Conservation (phyloP, 805 yeast species). For the Metschnikowia drakensbergensis region DNA sequence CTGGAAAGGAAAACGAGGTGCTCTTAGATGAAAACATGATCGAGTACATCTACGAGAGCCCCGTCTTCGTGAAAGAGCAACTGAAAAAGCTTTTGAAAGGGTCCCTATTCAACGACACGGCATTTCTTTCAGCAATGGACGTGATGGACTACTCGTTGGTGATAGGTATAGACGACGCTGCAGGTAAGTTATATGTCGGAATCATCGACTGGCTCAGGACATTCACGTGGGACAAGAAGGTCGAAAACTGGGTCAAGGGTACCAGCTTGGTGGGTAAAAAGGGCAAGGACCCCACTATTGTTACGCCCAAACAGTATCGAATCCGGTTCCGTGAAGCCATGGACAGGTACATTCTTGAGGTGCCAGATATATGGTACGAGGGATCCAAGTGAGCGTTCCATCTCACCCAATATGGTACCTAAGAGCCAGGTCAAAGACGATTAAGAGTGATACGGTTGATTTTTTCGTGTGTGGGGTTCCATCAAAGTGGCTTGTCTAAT, state of each 20-base stretch:
- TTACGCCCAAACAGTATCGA: conserved; percentile 94
- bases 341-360: conserved; percentile 93
- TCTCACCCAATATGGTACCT: no score
- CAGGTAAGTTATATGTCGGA: conserved; percentile 78
- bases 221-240: conserved; percentile 97
- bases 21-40: conserved; percentile 96
- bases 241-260: conserved; percentile 98
- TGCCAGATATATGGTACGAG: conserved; percentile 70
- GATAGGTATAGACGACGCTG: conserved; percentile 75
- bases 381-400: conserved; percentile 18
- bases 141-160: conserved; percentile 98
- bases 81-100: conserved; percentile 83
- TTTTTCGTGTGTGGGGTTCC: no score
- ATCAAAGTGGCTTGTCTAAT: background rate
- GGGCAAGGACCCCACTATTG: conserved; percentile 92
- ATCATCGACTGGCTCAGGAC: conserved; percentile 92
- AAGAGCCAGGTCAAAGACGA: no score
- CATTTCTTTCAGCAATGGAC: conserved; percentile 92
- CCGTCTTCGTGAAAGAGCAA: conserved; percentile 88
- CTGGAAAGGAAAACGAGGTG: conserved; percentile 94
- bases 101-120: conserved; percentile 90
- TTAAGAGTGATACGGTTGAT: no score
- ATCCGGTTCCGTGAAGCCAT: conserved; percentile 94
- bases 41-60: conserved; percentile 94
- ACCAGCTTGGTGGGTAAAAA: conserved; percentile 79